phyloP scores from a whole-genome alignment of 176 grass and related monocot species.

The Raddia distichophylla region DNA sequence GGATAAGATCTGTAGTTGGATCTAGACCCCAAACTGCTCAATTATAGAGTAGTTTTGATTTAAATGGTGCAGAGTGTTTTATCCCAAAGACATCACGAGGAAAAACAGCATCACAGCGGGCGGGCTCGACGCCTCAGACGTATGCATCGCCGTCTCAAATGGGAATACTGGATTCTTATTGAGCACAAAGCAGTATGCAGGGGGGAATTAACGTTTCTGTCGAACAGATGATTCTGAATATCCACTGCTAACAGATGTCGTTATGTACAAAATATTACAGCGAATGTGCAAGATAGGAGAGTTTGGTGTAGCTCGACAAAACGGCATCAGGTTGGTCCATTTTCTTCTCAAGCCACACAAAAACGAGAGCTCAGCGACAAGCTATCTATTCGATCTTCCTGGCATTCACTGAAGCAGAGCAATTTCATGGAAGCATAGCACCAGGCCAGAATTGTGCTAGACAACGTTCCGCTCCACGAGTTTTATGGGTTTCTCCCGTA shows the following conservation, averaged over 20 bases:
- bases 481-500: background rate
- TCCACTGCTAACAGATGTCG: background rate
- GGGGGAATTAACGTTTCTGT: background rate
- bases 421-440: background rate
- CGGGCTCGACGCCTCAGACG: background rate
- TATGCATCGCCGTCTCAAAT: background rate
- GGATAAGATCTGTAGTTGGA: too few relatives aligned
- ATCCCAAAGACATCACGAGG: background rate
- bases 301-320: conserved; percentile 16
- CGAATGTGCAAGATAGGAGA: background rate
- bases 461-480: background rate
- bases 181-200: background rate
- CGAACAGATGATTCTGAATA: conserved; percentile 3
- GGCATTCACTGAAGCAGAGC: background rate
- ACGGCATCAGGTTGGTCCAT: background rate
- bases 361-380: conserved; percentile 19
- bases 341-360: conserved; percentile 15
- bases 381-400: conserved; percentile 26
- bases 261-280: conserved; percentile 35
- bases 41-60: too few relatives aligned
- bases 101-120: background rate
- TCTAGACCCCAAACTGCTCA: too few relatives aligned
- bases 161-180: background rate
- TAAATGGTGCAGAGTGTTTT: too few relatives aligned
- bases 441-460: background rate